A percentile compares a stretch with the other conserved stretches of the same genome.
phyloP scores from a whole-genome alignment of 2,329 filamentous ascomycete species.

The Zymoseptoria brevis region DNA sequence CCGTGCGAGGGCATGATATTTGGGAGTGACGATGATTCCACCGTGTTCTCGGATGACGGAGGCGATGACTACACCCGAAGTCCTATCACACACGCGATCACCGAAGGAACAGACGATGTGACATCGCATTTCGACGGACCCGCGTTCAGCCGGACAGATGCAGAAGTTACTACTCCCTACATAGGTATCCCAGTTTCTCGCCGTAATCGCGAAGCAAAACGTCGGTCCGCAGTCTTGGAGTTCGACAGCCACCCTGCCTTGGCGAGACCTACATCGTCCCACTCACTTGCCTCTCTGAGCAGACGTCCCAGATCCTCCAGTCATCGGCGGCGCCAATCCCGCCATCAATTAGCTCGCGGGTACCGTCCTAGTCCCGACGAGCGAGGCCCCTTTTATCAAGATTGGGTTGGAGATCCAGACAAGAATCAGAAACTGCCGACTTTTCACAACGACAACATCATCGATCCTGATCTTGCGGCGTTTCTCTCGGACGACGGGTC shows the following conservation, averaged over 20 bases:
- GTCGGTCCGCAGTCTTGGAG: slow-evolving; percentile 82
- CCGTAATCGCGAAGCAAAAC: slow-evolving; percentile 64
- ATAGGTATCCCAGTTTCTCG: slow-evolving; percentile 59
- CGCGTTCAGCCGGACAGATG: slow-evolving; percentile 18
- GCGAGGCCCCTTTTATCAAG: slow-evolving; percentile 77
- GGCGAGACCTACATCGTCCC: slow-evolving; percentile 84
- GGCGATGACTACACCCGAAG: slow-evolving; percentile 35
- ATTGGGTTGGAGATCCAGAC: slow-evolving; percentile 57
- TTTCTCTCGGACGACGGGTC: slow-evolving; percentile 94
- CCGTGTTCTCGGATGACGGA: slow-evolving; percentile 70
- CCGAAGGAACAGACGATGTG: slow-evolving; percentile 8
- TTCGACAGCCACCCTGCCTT: slow-evolving; percentile 72
- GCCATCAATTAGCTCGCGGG: slow-evolving; percentile 71
- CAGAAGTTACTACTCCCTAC: slow-evolving; percentile 45
- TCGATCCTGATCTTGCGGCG: slow-evolving; percentile 88
- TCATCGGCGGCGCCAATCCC: slow-evolving; percentile 81
- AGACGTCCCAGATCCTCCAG: slow-evolving; percentile 66
- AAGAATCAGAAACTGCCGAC: slow-evolving; percentile 65
- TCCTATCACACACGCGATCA: slow-evolving; percentile 10
- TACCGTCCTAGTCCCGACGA: slow-evolving; percentile 68
- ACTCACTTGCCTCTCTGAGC: slow-evolving; percentile 69
- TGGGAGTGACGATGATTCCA: slow-evolving; percentile 72
- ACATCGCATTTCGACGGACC: slow-evolving; percentile 16
- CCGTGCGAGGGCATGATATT: slow-evolving; percentile 88
- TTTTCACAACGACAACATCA: slow-evolving; percentile 98